phyloP scores from a whole-genome alignment of 2,329 filamentous ascomycete species.

The Beauveria brongniartii region DNA sequence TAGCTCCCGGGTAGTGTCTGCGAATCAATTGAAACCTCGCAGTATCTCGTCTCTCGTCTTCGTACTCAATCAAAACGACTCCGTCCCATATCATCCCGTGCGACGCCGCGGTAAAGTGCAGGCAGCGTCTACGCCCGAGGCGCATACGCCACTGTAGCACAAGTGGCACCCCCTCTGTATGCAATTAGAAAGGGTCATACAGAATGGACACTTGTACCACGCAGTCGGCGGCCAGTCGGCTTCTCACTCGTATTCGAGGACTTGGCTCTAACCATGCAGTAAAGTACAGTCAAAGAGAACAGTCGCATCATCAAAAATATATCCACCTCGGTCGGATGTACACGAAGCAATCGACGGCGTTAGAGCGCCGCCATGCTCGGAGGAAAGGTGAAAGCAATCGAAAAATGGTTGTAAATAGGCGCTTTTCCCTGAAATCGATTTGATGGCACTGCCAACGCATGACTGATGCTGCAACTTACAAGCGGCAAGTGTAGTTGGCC shows the following conservation, averaged over 20 bases:
- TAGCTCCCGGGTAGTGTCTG: not conserved
- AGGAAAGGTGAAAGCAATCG: not conserved
- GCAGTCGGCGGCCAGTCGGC: not conserved
- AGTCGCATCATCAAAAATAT: not conserved
- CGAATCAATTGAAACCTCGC: not conserved
- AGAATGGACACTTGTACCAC: not conserved
- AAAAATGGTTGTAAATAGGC: not conserved
- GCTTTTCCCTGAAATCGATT: not conserved
- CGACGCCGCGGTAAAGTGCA: not conserved
- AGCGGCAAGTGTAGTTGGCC: slow-evolving; percentile 2
- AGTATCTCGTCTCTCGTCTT: not conserved
- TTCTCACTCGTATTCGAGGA: not conserved
- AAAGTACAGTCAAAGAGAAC: not conserved
- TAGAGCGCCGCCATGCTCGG: slow-evolving; percentile 27
- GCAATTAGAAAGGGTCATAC: not conserved
- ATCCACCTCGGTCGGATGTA: slow-evolving; percentile 21
- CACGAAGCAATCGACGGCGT: slow-evolving; percentile 31
- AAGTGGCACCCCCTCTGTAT: not conserved
- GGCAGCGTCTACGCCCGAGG: not conserved
- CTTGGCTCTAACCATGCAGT: not conserved
- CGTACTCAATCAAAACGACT: not conserved
- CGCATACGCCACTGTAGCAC: not conserved
- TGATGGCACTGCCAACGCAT: not conserved
- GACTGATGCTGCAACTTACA: not conserved
- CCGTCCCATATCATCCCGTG: not conserved